Percentiles rank a stretch among this genome's conserved stretches.
Conservation (phyloP, 2,329 filamentous ascomycete species). For the Paraphoma chrysanthemicola region DNA sequence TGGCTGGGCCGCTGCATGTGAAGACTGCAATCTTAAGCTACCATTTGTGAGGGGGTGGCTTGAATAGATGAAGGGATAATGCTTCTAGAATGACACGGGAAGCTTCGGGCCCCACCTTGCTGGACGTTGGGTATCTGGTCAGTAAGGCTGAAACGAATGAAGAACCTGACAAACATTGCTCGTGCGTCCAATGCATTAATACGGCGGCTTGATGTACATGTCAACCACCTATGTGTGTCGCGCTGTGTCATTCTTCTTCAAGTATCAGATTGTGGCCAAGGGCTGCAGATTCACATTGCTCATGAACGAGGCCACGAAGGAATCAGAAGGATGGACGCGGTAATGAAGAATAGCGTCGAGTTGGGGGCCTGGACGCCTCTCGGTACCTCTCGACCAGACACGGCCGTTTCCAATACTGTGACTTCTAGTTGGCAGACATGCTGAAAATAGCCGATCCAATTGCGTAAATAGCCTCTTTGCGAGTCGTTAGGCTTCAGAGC, state of each 20-base stretch:
- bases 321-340: too few relatives aligned
- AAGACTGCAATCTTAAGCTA: not conserved
- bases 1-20: not conserved
- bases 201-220: too few relatives aligned
- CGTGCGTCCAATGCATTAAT: too few relatives aligned
- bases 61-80: conserved; percentile 14
- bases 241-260: too few relatives aligned
- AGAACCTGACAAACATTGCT: conserved; percentile 6
- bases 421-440: not conserved
- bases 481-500: conserved; percentile 1
- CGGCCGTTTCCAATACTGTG: too few relatives aligned
- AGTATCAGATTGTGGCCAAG: too few relatives aligned
- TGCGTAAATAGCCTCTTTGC: conserved; percentile 3
- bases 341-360: too few relatives aligned
- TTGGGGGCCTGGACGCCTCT: not conserved
- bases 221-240: too few relatives aligned
- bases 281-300: too few relatives aligned
- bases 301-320: too few relatives aligned
- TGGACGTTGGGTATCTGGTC: conserved; percentile 6
- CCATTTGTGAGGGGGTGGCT: conserved; percentile 4
- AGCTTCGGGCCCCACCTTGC: conserved; percentile 14
- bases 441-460: not conserved
- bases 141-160: conserved; percentile 31
- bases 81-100: conserved; percentile 28
- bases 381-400: too few relatives aligned